Conservation (phyloP, 1,139 yeast genomes). For the Yamadazyma pseudoaaseri region DNA sequence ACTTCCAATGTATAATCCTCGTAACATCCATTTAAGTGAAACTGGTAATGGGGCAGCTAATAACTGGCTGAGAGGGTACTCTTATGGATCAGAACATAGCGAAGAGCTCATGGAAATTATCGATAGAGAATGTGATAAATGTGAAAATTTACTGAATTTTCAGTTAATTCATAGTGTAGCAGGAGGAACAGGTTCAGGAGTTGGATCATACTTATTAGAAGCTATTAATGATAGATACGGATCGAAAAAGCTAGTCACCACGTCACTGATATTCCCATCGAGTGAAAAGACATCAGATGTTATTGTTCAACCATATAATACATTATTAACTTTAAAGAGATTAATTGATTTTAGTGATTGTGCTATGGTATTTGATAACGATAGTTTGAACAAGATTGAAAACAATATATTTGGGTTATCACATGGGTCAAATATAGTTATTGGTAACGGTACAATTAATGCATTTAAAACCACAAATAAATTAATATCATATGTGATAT, state of each 20-base stretch:
- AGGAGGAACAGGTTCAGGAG: conserved; percentile 97
- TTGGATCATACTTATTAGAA: conserved; percentile 82
- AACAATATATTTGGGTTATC: conserved; percentile 45
- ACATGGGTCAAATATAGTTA: conserved; percentile 8
- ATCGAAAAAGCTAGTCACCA: conserved; percentile 77
- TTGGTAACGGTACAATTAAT: conserved; percentile 6
- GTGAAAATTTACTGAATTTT: conserved; percentile 88
- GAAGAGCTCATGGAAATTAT: conserved; percentile 79
- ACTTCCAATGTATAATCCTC: conserved; percentile 76
- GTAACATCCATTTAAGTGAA: conserved; percentile 75
- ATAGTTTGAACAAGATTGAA: conserved; percentile 72
- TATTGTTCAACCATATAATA: conserved; percentile 95
- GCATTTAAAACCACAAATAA: conserved; percentile 80
- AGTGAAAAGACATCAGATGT: conserved; percentile 82
- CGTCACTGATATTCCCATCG: conserved; percentile 84
- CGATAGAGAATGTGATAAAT: conserved; percentile 87
- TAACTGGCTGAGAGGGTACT: conserved; percentile 91
- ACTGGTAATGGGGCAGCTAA: conserved; percentile 94
- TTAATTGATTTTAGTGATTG: conserved; percentile 84
- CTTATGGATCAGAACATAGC: conserved; percentile 65
- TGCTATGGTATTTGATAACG: conserved; percentile 85
- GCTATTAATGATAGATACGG: conserved; percentile 73
- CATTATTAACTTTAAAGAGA: conserved; percentile 76
- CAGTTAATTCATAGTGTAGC: conserved; percentile 95
- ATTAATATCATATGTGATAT: conserved; percentile 79